Conservation (phyloP, 176 grass and related monocot genomes). For the bread wheat (Triticum aestivum) region IWGSC_CS_RefSeq_v2.1 NC_057813.1:459038317-459038816, state of each 20-base stretch:
- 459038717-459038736: neutral
- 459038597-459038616: slow-evolving; percentile 62
- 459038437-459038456: slow-evolving; percentile 86
- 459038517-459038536: slow-evolving; percentile 69
- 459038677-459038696: slow-evolving; percentile 84
- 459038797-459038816: neutral
- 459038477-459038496: slow-evolving; percentile 59
- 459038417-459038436: slow-evolving; percentile 79
- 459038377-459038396: slow-evolving; percentile 54
- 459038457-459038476: slow-evolving; percentile 63
- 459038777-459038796: neutral
- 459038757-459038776: neutral
- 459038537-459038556: slow-evolving; percentile 19
- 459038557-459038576: neutral
- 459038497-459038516: slow-evolving; percentile 41
- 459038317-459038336: neutral
- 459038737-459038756: neutral
- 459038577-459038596: neutral
- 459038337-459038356: neutral
- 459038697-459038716: slow-evolving; percentile 51
- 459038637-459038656: slow-evolving; percentile 93
- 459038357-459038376: neutral
- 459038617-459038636: slow-evolving; percentile 54
- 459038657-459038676: slow-evolving; percentile 76
- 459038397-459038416: slow-evolving; percentile 71